Percentiles rank a stretch among this genome's conserved stretches.
These are phyloP conservation scores for Lepiota brunneoincarnata DNA, from an alignment of 768 basidiomycete species.

Conservation along the genomic window DNA sequence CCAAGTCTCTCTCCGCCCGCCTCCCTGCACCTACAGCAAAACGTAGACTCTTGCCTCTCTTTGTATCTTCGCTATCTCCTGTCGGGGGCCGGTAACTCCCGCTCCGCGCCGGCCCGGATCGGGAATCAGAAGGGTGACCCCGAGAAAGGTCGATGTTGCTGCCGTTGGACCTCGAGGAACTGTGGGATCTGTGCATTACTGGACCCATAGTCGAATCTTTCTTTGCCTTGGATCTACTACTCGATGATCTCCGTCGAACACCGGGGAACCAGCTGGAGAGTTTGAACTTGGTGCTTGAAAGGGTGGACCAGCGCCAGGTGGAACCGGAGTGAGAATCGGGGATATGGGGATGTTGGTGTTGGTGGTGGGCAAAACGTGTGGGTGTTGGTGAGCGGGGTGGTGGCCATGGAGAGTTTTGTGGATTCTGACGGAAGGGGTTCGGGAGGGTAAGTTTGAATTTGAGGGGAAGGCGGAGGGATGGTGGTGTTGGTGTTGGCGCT, in stretches of 20 bases:
- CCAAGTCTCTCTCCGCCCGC: background rate
- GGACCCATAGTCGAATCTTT: too few species aligned
- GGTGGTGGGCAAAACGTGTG: too few species aligned
- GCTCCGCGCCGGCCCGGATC: too few species aligned
- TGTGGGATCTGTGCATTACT: too few species aligned
- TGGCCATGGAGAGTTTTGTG: background rate
- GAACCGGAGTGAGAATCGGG: background rate
- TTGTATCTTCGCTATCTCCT: background rate
- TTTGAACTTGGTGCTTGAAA: background rate
- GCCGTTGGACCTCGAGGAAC: too few species aligned
- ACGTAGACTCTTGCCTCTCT: background rate
- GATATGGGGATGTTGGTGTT: too few species aligned
- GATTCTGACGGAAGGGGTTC: background rate
- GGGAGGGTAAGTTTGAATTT: constrained; percentile 10
- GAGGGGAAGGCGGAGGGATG: background rate
- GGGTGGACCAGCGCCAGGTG: constrained; percentile 1
- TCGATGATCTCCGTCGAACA: too few species aligned
- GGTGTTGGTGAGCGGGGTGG: background rate
- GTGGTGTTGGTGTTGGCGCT: background rate
- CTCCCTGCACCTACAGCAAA: background rate
- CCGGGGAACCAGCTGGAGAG: background rate
- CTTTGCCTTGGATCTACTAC: too few species aligned
- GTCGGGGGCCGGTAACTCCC: background rate
- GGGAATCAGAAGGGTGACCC: too few species aligned
- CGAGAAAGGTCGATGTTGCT: too few species aligned